Evolutionary conservation across 164 flowering plant genomes (phyloP).

Genomic region (Amborella trichopoda): DNA sequence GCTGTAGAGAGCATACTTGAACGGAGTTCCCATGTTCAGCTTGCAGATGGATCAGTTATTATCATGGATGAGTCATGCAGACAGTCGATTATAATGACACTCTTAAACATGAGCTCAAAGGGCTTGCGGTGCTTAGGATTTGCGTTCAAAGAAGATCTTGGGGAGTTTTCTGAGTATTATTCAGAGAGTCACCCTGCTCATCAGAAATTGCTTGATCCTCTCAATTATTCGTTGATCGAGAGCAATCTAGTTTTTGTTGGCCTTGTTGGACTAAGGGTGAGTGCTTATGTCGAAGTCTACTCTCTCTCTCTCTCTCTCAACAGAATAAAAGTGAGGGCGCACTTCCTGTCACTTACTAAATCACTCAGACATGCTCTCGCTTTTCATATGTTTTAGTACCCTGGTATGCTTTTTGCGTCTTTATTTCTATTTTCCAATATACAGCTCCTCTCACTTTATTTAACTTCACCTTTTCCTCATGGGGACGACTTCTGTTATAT

Average conservation of each 20-base stretch:
- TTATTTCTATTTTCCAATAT: too few species aligned
- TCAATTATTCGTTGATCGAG: conserved; percentile 57
- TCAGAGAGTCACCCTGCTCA: conserved; percentile 67
- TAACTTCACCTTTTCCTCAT: too few species aligned
- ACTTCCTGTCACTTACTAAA: too few species aligned
- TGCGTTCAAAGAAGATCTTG: conserved; percentile 80
- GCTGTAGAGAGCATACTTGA: conserved; percentile 85
- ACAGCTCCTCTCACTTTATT: too few species aligned
- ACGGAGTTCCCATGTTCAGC: conserved; percentile 68
- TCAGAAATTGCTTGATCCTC: conserved; percentile 73
- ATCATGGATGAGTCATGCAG: conserved; percentile 68
- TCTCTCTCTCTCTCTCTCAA: background rate
- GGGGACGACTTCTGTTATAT: too few species aligned
- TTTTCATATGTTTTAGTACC: too few species aligned
- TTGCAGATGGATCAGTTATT: conserved; percentile 76
- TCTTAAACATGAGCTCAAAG: conserved; percentile 71
- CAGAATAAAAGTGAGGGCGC: too few species aligned
- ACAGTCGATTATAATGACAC: conserved; percentile 41
- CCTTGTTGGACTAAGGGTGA: conserved; percentile 79
- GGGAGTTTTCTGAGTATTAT: conserved; percentile 68
- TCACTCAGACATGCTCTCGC: too few species aligned
- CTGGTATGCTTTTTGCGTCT: too few species aligned
- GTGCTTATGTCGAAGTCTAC: conserved; percentile 9
- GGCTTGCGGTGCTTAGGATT: conserved; percentile 78
- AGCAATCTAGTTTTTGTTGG: conserved; percentile 73